Evolutionary conservation across 768 basidiomycete genomes (phyloP).

Genomic region (Leccinum incarnatum): DNA sequence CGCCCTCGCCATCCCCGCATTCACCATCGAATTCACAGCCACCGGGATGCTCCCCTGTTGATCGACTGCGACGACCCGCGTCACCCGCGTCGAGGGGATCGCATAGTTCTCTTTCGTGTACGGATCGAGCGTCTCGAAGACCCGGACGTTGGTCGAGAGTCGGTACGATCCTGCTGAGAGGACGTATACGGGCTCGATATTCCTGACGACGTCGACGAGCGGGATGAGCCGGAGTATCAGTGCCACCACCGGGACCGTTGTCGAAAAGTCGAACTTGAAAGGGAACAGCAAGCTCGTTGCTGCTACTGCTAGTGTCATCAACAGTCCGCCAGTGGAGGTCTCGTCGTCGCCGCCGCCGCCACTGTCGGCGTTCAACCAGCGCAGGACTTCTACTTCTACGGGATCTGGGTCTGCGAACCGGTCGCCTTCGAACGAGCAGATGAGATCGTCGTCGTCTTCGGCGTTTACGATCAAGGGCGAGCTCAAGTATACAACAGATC

Average conservation of each 20-base stretch:
- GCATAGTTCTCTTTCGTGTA: constrained; percentile 92
- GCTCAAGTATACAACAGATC: constrained; percentile 57
- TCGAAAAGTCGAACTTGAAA: constrained; percentile 40
- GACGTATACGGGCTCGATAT: constrained; percentile 49
- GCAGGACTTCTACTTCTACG: constrained; percentile 21
- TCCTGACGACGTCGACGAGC: constrained; percentile 37
- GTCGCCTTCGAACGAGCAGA: constrained; percentile 34
- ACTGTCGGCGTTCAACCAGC: constrained; percentile 13
- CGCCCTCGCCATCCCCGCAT: constrained; percentile 68
- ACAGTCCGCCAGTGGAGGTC: constrained; percentile 4
- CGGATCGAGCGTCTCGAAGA: constrained; percentile 93
- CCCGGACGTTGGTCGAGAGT: constrained; percentile 68
- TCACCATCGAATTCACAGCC: constrained; percentile 83
- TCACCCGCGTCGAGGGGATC: constrained; percentile 90
- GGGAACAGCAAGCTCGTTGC: constrained; percentile 32
- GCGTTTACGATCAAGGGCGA: constrained; percentile 64
- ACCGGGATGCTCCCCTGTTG: constrained; percentile 83
- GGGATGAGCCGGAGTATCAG: constrained; percentile 9
- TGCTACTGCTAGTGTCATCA: background rate
- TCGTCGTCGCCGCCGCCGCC: constrained; percentile 22
- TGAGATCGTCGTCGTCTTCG: constrained; percentile 38
- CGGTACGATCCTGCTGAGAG: constrained; percentile 49
- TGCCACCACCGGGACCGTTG: constrained; percentile 8
- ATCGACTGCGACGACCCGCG: constrained; percentile 80
- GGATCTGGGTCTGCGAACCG: constrained; percentile 19